Percentiles rank a stretch among this genome's conserved stretches.
Evolutionary conservation across 2,329 filamentous ascomycete species (phyloP).

Genomic region (Aspergillus fructus): DNA sequence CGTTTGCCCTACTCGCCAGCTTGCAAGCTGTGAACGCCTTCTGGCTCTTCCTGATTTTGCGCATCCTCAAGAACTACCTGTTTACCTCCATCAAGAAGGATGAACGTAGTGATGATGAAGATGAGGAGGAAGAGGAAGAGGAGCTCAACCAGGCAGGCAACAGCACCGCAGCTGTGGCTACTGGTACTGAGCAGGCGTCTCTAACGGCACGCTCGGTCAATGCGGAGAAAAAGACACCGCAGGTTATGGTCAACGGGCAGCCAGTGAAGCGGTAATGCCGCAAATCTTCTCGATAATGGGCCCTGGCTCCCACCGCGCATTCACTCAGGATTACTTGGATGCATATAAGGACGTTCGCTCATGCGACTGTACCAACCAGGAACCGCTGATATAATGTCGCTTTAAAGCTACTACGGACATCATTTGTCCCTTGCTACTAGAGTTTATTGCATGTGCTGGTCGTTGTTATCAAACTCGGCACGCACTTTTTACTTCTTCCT

Average conservation of each 20-base stretch:
- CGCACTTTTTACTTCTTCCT: background rate
- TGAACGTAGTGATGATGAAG: constrained; percentile 48
- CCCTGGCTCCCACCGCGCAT: background rate
- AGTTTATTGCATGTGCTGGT: constrained; percentile 10
- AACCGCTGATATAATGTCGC: constrained; percentile 2
- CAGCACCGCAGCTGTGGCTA: constrained; percentile 26
- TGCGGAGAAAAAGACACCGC: constrained; percentile 33
- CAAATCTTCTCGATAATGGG: background rate
- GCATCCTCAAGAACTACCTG: constrained; percentile 44
- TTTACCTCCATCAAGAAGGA: constrained; percentile 41
- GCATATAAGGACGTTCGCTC: background rate
- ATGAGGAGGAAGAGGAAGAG: constrained; percentile 44
- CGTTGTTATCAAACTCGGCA: background rate
- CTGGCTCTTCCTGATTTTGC: constrained; percentile 47
- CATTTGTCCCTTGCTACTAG: background rate
- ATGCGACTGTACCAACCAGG: background rate
- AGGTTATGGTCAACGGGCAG: constrained; percentile 42
- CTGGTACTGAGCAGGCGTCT: constrained; percentile 25
- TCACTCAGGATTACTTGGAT: background rate
- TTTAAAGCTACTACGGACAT: background rate
- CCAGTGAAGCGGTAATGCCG: constrained; percentile 23
- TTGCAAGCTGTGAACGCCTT: constrained; percentile 49
- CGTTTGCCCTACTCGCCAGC: constrained; percentile 44
- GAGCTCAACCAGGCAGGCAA: constrained; percentile 17
- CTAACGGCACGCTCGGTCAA: constrained; percentile 22